Evolutionary conservation across 2,329 filamentous ascomycete species (phyloP), one percentile per base, ranked within the genome.

Genomic region (Sporothrix protearum): DNA sequence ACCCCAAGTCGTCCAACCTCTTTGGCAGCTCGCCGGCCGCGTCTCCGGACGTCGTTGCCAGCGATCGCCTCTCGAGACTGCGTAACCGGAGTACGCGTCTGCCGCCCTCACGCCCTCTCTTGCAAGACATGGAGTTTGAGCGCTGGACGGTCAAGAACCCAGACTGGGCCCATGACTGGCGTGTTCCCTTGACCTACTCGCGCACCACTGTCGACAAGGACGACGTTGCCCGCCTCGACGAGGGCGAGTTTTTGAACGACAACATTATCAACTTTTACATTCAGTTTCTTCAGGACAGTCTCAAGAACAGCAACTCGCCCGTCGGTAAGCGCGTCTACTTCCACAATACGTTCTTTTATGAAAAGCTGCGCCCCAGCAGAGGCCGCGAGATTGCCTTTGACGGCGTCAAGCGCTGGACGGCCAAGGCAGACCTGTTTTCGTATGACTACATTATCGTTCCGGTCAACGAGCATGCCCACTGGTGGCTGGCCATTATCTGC

Each of bases 401-500:
- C 33, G 91, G 89, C 4, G 94, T 99, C 71, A 89, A 91, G 78
- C 87, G 89, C 57, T 99, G 96, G 96, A 98, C 96, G 0, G 86
- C 91, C 45, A 93, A 90, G 76, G 86, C 95, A 28, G 92, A 99
- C 78, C 81, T 99, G 9, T 92, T 98, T 77, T 86, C 85, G 6
- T 94, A 92, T 76, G 93, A 97, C 78, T 97, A 94, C 79, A 89
- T 98, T 72, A 86, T 98, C 12, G 91, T 99, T 7, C 96, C 96
- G 0, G 93, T 99, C 79, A 96, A 97, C 76, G 92, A 97, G 78
- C 84, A 88, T 75, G 82, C 85, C 1, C 96, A 99, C 80, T 99
- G 96, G 96, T 98, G 96, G 80, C 83, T 98, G 75, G 94, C 93
- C 16, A 95, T 99, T 71, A 95, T 99, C 69, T 97, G 93, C 85